A percentile compares a stretch with the other conserved stretches of the same genome.
Conservation (phyloP, 306 rosid genomes). For the Quercus gilva region DNA sequence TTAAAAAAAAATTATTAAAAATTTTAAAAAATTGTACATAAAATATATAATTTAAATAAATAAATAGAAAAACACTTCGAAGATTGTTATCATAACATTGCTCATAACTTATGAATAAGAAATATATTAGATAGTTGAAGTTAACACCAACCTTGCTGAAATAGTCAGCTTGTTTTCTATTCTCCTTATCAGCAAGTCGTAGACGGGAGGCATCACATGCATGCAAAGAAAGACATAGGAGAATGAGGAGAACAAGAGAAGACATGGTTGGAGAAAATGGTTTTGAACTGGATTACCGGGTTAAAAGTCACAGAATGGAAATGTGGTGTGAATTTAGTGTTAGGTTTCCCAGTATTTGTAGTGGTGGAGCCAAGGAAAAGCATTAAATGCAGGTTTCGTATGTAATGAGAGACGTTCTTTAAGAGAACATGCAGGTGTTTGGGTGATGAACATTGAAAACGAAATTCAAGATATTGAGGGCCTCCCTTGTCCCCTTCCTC, state of each 20-base stretch:
- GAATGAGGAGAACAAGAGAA: constrained; percentile 30
- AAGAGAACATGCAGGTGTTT: constrained; percentile 96
- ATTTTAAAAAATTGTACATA: no score
- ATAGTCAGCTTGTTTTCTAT: constrained; percentile 5
- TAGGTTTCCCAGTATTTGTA: constrained; percentile 35
- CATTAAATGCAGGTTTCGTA: constrained; percentile 57
- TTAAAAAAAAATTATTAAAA: no score
- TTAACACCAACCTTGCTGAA: constrained; percentile 32
- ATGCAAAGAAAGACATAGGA: constrained; percentile 52
- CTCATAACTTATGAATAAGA: background rate
- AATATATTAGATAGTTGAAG: background rate
- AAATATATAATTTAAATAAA: no score
- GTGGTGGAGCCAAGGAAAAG: constrained; percentile 29
- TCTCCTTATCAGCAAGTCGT: background rate
- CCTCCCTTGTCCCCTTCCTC: constrained; percentile 57
- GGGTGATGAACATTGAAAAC: constrained; percentile 48
- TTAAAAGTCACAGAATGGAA: background rate
- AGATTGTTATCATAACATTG: background rate
- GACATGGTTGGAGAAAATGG: constrained; percentile 37
- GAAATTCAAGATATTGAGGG: constrained; percentile 57
- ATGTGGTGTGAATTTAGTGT: constrained; percentile 10
- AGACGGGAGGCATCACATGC: constrained; percentile 58
- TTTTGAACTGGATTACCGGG: background rate
- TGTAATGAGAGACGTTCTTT: constrained; percentile 45
- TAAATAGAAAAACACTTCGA: background rate